Conservation (phyloP, 2,329 filamentous ascomycete species). For the Diaporthe longicolla region DNA sequence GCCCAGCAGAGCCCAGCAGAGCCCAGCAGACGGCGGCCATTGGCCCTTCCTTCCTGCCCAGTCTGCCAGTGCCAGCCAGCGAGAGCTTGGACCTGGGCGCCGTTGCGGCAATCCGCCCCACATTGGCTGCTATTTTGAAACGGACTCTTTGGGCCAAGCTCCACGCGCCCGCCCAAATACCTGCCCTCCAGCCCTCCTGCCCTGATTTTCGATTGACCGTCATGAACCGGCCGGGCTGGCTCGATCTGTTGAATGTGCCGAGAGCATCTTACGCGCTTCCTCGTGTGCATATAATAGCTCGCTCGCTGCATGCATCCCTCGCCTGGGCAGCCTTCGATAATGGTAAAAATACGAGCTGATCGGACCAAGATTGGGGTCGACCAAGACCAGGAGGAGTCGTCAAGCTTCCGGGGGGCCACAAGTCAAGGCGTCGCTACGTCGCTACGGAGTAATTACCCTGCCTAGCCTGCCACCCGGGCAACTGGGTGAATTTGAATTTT, state of each 20-base stretch:
- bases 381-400: background rate
- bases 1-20: background rate
- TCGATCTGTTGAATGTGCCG: constrained; percentile 31
- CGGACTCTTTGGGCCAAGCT: constrained; percentile 16
- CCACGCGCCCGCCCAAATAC: constrained; percentile 13
- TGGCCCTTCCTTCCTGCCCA: constrained; percentile 12
- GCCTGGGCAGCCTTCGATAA: constrained; percentile 12
- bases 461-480: background rate
- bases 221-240: background rate
- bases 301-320: background rate
- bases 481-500: background rate
- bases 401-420: constrained; percentile 30
- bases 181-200: background rate
- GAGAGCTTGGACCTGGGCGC: constrained; percentile 12
- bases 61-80: background rate
- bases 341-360: constrained; percentile 34
- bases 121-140: constrained; percentile 39
- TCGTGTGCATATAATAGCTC: background rate
- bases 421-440: constrained; percentile 20
- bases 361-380: constrained; percentile 23
- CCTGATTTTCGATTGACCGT: constrained; percentile 2
- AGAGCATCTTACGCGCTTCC: background rate
- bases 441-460: constrained; percentile 19
- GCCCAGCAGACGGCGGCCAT: constrained; percentile 27
- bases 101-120: constrained; percentile 25